Conservation (phyloP, 331 rosid genomes). For the Spiraea crenata region DNA sequence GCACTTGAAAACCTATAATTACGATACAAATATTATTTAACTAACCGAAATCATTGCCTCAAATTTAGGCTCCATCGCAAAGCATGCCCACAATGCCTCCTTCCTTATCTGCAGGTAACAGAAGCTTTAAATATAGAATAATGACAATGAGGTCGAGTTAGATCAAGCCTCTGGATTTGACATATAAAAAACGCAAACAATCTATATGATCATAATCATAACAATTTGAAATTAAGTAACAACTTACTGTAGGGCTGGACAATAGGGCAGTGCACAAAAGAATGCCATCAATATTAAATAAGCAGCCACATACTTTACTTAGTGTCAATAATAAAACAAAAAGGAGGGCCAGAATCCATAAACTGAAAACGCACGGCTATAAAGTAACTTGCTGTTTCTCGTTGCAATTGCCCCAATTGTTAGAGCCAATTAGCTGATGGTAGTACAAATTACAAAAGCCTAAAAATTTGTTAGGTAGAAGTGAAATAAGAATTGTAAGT, state of each 20-base stretch:
- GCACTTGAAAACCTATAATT: not conserved
- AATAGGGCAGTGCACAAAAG: not conserved
- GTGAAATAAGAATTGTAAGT: not conserved
- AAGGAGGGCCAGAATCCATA: not conserved
- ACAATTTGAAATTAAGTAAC: not conserved
- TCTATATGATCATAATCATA: not conserved
- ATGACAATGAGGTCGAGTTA: constrained; percentile 4
- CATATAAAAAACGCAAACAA: not conserved
- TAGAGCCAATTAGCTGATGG: not conserved
- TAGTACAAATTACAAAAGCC: not conserved
- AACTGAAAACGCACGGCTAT: not conserved
- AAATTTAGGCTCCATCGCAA: constrained; percentile 70
- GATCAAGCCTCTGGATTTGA: constrained; percentile 18
- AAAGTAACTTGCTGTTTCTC: not conserved
- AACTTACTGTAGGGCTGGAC: not conserved
- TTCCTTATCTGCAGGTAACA: constrained; percentile 64
- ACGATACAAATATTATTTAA: constrained; percentile 10
- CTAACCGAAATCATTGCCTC: constrained; percentile 87
- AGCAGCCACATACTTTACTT: not conserved
- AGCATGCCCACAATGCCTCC: constrained; percentile 97
- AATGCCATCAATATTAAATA: not conserved
- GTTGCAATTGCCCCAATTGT: constrained; percentile 12
- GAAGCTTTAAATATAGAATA: constrained; percentile 23
- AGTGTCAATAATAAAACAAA: not conserved
- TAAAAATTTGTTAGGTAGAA: not conserved